Evolutionary conservation across 176 grass and related monocot genomes (phyloP).

Genomic region (Oryza glumipatula): DNA sequence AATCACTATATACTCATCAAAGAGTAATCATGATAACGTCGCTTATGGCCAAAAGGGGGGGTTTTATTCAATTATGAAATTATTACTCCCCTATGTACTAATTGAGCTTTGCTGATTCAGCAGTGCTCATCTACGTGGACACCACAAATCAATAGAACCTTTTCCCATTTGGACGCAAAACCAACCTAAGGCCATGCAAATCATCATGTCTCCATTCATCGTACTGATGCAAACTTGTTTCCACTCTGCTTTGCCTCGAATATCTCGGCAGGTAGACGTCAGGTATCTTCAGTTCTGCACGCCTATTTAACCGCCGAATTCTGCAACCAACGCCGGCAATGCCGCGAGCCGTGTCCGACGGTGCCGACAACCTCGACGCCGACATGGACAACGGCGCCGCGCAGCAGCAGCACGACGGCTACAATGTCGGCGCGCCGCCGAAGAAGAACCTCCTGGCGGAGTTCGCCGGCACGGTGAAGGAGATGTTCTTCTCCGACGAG

Average conservation of each 20-base stretch:
- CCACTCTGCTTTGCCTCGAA: neutral
- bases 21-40: too few species aligned
- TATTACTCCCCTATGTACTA: too few species aligned
- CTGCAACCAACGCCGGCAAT: neutral
- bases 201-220: too few species aligned
- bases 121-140: too few species aligned
- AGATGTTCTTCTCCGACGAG: slow-evolving; percentile 82
- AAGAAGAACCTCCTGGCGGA: slow-evolving; percentile 41
- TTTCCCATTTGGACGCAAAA: too few species aligned
- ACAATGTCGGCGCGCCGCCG: slow-evolving; percentile 63
- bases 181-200: too few species aligned
- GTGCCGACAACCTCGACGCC: neutral
- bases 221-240: neutral
- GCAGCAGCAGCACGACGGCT: slow-evolving; percentile 15
- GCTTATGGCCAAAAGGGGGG: too few species aligned
- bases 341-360: slow-evolving; percentile 44
- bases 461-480: slow-evolving; percentile 56
- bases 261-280: too few species aligned
- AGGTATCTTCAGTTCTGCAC: neutral
- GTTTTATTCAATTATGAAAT: too few species aligned
- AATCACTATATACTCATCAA: too few species aligned
- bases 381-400: slow-evolving; percentile 2
- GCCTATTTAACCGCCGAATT: neutral
- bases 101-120: too few species aligned
- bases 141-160: too few species aligned